Conservation (phyloP, 1,139 yeast species). For the Suhomyces coccinellae region DNA sequence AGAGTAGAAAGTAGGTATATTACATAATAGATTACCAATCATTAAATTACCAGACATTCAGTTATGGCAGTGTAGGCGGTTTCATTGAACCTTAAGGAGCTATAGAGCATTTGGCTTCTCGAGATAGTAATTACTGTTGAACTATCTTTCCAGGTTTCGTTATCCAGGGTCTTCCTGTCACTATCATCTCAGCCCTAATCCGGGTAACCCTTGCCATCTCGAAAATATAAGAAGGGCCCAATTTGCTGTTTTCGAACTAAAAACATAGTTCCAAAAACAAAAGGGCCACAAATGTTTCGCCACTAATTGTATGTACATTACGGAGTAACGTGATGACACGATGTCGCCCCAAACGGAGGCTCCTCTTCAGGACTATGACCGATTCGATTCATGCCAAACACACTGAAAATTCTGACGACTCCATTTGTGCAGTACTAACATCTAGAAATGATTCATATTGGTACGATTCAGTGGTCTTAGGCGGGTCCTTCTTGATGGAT, state of each 20-base stretch:
- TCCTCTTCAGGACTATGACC: conserved; percentile 59
- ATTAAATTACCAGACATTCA: too few relatives aligned
- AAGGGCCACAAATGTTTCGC: neutral
- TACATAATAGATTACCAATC: neutral
- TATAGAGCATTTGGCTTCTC: too few relatives aligned
- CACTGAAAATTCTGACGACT: conserved; percentile 53
- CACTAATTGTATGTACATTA: conserved; percentile 11
- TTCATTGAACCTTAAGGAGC: too few relatives aligned
- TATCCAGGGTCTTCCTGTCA: neutral
- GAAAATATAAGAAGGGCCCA: conserved; percentile 2
- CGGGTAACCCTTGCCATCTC: conserved; percentile 15
- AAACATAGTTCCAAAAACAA: conserved; percentile 6
- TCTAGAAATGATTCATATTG: neutral
- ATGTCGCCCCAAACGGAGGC: conserved; percentile 62
- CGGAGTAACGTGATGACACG: conserved; percentile 41
- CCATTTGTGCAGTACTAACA: conserved; percentile 7
- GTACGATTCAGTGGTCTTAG: too few relatives aligned
- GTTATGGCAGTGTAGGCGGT: too few relatives aligned
- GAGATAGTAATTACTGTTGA: too few relatives aligned
- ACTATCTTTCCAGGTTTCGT: too few relatives aligned
- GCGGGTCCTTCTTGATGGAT: neutral
- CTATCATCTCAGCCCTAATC: conserved; percentile 8
- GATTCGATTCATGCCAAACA: conserved; percentile 55
- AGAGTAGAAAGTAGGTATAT: conserved; percentile 11
- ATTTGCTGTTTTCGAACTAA: neutral